Conservation (phyloP, 495 filamentous ascomycete species). For the Aspergillus indologenus region DNA sequence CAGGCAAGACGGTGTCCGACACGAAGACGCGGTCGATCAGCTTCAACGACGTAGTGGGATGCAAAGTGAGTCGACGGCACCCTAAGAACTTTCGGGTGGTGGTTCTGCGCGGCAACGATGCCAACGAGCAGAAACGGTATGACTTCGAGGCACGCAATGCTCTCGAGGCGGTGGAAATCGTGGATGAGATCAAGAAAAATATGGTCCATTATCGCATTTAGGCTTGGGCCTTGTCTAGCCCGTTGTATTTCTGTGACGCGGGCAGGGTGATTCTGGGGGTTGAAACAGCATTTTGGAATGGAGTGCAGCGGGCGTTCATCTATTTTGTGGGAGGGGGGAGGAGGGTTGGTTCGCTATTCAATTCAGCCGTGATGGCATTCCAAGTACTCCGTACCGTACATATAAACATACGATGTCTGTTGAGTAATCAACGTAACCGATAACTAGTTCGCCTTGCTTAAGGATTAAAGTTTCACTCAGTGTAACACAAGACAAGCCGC, state of each 20-base stretch:
- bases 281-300: neutral
- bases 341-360: neutral
- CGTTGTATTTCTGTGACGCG: neutral
- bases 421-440: too few relatives aligned
- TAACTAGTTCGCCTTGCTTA: too few relatives aligned
- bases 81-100: constrained; percentile 89
- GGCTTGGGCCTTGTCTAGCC: constrained; percentile 2
- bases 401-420: too few relatives aligned
- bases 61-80: constrained; percentile 86
- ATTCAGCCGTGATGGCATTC: neutral
- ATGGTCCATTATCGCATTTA: constrained; percentile 49
- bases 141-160: constrained; percentile 87
- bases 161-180: constrained; percentile 83
- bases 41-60: constrained; percentile 88
- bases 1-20: constrained; percentile 51
- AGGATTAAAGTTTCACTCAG: neutral
- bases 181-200: constrained; percentile 73
- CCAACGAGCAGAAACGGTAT: constrained; percentile 81
- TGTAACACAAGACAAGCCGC: neutral
- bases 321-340: neutral
- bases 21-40: constrained; percentile 85
- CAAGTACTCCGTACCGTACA: neutral
- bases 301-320: constrained; percentile 1
- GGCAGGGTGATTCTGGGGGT: neutral
- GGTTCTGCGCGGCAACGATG: constrained; percentile 68